Evolutionary conservation across 2,329 filamentous ascomycete species (phyloP).

Genomic region (Cryphonectria radicalis): DNA sequence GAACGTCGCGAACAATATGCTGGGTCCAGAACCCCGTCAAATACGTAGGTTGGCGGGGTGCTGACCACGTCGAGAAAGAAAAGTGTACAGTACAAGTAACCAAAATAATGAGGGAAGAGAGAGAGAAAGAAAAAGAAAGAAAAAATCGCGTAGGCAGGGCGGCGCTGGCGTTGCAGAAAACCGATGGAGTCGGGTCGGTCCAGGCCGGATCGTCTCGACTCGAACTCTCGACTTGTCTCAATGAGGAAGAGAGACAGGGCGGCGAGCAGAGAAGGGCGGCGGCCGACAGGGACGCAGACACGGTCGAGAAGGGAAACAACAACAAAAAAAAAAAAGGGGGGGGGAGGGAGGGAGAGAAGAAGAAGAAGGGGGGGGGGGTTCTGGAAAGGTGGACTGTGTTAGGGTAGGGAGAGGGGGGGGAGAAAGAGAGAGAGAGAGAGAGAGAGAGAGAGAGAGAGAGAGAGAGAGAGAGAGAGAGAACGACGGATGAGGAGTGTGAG

Average conservation of each 20-base stretch:
- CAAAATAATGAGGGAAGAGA: background rate
- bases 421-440: background rate
- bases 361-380: background rate
- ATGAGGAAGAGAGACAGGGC: constrained; percentile 4
- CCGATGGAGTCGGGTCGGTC: background rate
- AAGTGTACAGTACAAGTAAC: constrained; percentile 1
- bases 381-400: background rate
- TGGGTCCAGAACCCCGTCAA: background rate
- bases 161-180: constrained; percentile 10
- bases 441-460: background rate
- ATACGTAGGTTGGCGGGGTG: background rate
- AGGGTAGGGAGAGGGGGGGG: background rate
- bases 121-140: no score
- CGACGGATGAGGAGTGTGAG: background rate
- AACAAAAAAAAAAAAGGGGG: constrained; percentile 6
- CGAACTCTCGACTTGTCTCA: constrained; percentile 20
- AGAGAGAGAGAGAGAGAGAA: background rate
- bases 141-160: constrained; percentile 2
- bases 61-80: constrained; percentile 1
- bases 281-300: constrained; percentile 6
- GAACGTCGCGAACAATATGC: background rate
- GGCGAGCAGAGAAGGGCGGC: background rate
- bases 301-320: constrained; percentile 6
- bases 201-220: constrained; percentile 17
- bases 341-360: constrained; percentile 3